Evolutionary conservation across 305 asterid genomes (phyloP).

Genomic region (Fraxinus angustifolia): DNA sequence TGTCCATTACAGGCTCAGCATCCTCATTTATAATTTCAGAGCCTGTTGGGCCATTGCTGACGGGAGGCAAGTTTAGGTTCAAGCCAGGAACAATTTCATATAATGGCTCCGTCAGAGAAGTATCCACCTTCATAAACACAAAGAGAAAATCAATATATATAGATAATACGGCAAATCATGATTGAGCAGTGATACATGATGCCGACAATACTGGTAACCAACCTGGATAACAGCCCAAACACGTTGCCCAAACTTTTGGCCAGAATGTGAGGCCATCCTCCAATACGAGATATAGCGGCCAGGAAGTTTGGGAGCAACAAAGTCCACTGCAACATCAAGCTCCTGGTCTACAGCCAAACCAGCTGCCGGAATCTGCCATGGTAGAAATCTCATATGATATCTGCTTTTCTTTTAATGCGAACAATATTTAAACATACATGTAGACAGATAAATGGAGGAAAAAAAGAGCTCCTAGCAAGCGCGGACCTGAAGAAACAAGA

Average conservation of each 20-base stretch:
- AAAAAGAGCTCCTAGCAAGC: background rate
- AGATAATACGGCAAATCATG: background rate
- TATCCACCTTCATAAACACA: slow-evolving; percentile 47
- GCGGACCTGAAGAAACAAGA: background rate
- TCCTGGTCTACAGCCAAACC: slow-evolving; percentile 58
- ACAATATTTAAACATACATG: background rate
- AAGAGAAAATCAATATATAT: background rate
- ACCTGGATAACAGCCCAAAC: slow-evolving; percentile 96
- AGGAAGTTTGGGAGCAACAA: slow-evolving; percentile 67
- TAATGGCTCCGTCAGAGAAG: slow-evolving; percentile 30
- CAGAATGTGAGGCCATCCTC: slow-evolving; percentile 86
- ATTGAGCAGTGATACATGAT: background rate
- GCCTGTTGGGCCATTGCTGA: slow-evolving; percentile 22
- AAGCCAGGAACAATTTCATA: slow-evolving; percentile 42
- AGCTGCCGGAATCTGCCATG: slow-evolving; percentile 50
- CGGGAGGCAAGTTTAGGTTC: slow-evolving; percentile 77
- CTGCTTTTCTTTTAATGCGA: background rate
- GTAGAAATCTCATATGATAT: background rate
- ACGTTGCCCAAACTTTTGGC: slow-evolving; percentile 92
- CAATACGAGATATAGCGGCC: slow-evolving; percentile 83
- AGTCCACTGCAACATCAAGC: slow-evolving; percentile 77
- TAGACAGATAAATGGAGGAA: background rate
- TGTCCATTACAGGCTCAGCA: slow-evolving; percentile 32
- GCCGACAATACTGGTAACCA: background rate
- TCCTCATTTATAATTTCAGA: slow-evolving; percentile 36